Base-by-base conservation (phyloP, 225 moss, liverwort and hornwort species). In the Ulota crispa region DNA sequence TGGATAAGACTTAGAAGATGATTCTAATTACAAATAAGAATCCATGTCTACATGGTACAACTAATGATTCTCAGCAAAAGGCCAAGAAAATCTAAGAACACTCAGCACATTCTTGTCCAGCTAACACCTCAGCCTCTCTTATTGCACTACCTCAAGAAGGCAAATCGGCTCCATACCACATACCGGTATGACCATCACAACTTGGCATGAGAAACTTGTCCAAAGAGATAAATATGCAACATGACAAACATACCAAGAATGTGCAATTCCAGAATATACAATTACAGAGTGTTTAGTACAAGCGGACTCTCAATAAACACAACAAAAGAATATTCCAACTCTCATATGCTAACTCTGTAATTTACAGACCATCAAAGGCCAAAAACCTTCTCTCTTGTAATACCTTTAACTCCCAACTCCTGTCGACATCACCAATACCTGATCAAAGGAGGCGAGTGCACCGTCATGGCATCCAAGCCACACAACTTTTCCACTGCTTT, bases 341-440 rank as follows among this genome's bases (percentile, higher is more conserved):
- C 32, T 60, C 68, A 75, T 68, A 59, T 56, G 31, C 15, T 43
- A 14, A 50, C 37, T 45, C 68, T 36, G 13, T 82, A 82, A 69
- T 69, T 34, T 82, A 82, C 76, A 69, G 47, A 60, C 61, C 76
- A 76, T 41, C 6, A 19, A 47, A 76, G 66, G 60, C 26, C 75
- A 26, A 67, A 75, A 21, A 19, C 3, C 59, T 31, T 59, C 47
- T 27, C 59, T 60, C 34, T 43, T 75, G 45, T 68, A 34, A 68
- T 26, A 68, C 50, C 60, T 56, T 74, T 42, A 31, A 56, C 74
- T 36, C 27, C 26, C 63, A 50, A 9, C 34, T 61, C 62, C 43
- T 62, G 62, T n/a, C 19, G 41, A 41, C 64, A 73, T 73, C 30
- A 36, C 63, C 69, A 57, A 67, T 14, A 39, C 30, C 23, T 30